phyloP scores from a whole-genome alignment of 768 basidiomycete species.

The Trametopsis cervina region DNA sequence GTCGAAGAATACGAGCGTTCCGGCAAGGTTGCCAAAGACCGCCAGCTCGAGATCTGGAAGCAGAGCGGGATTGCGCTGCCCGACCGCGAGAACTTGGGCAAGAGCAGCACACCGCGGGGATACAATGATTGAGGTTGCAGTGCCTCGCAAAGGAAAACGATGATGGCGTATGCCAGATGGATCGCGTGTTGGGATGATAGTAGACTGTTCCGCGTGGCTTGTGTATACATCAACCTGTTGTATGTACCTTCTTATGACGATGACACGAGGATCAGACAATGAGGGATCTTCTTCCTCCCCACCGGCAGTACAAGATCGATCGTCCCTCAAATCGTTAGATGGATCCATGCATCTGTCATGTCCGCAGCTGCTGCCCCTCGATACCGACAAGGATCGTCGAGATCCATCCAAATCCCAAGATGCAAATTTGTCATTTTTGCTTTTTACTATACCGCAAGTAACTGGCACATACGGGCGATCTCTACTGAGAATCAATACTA shows the following conservation, averaged over 20 bases:
- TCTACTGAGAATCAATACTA: no score
- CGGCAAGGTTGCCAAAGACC: constrained; percentile 67
- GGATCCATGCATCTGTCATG: not conserved
- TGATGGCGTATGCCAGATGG: not conserved
- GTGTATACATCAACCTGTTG: not conserved
- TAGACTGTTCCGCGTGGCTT: not conserved
- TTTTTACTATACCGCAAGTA: no score
- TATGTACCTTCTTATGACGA: not conserved
- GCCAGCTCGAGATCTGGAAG: constrained; percentile 66
- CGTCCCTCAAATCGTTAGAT: not conserved
- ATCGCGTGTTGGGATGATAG: not conserved
- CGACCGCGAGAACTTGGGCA: constrained; percentile 17
- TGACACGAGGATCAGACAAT: not conserved
- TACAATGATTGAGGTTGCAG: constrained; percentile 49
- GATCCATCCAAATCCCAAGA: no score
- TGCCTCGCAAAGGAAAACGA: not conserved
- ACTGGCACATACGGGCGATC: no score
- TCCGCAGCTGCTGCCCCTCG: not conserved
- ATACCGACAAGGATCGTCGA: not conserved
- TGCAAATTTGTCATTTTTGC: no score
- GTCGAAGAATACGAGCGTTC: constrained; percentile 61
- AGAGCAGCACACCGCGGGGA: constrained; percentile 34
- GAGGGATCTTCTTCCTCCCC: not conserved
- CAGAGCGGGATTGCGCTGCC: constrained; percentile 47
- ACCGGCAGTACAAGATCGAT: not conserved